Evolutionary conservation across 768 basidiomycete species (phyloP).

Genomic region (Russula compacta): DNA sequence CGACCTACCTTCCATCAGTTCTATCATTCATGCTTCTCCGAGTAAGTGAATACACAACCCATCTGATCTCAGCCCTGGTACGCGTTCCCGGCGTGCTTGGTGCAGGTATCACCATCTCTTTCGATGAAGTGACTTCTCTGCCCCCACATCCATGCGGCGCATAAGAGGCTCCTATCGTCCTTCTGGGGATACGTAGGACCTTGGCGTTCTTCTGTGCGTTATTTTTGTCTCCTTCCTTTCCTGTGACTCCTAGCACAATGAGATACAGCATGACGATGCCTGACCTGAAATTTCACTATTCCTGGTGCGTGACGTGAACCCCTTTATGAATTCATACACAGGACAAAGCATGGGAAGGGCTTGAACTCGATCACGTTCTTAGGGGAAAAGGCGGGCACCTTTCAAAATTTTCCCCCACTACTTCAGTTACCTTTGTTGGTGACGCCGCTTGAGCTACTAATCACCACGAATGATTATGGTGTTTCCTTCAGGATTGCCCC

Average conservation of each 20-base stretch:
- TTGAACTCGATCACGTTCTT: neutral
- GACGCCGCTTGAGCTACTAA: neutral
- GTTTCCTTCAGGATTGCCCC: neutral
- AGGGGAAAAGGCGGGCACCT: neutral
- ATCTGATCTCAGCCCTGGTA: neutral
- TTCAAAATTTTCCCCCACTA: neutral
- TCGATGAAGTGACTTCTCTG: neutral
- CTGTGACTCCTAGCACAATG: neutral
- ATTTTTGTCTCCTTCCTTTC: neutral
- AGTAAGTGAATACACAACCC: neutral
- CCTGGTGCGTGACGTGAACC: neutral
- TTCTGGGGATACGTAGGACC: conserved; percentile 4
- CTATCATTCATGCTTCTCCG: neutral
- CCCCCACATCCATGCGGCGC: neutral
- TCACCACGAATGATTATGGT: conserved; percentile 2
- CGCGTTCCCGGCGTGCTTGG: neutral
- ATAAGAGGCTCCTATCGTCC: neutral
- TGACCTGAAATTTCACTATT: neutral
- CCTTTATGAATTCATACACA: neutral
- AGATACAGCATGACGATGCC: neutral
- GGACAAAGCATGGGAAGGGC: neutral
- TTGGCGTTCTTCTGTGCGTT: neutral
- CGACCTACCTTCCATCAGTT: neutral
- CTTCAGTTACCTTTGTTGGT: neutral
- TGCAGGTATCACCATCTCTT: neutral